Evolutionary conservation across 192 early-diverging fungal species (phyloP), one percentile per base, ranked within the genome.

Genomic region (Oehlia diaphana): DNA sequence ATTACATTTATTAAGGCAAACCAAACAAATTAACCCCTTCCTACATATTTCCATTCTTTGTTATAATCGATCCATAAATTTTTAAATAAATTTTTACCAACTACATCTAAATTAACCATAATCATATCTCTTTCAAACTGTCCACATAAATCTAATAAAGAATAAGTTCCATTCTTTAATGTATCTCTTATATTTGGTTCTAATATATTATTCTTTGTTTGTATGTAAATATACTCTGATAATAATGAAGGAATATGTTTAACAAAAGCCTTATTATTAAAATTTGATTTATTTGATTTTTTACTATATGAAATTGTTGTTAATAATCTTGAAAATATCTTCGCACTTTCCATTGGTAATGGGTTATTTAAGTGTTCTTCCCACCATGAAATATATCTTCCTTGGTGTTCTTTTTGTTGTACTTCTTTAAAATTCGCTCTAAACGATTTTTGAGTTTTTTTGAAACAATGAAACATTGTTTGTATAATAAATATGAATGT

Each of bases 101-200:
- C 82, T 28, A 82, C 81, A 80, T 92, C 92, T 69, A 91, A 82
- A 69, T 83, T 88, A 23, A 87, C 83, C 87, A 94, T 87, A 61
- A 94, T 87, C 75, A 90, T 82, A 69, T 91, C 87, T 23, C 93
- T 80, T 62, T 92, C 93, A 81, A 83, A 84, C 21, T 92, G 90
- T 8, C 84, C 87, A 72, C 91, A 92, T 75, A 94, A 77, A 79
- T 92, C 91, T 79, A 94, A 72, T 19, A 94, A 66, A 7, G 91
- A 80, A 83, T 90, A 92, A 4, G 91, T 64, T 2, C 90, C 91
- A 16, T 82, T 84, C 64, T 84, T 67, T 16, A 94, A 71, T 1
- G 85, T 86, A 28, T 82, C 82, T 77, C 87, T 88, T 5, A 87
- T 81, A 21, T 39, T 61, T 7, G 81, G 81, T 49, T 80, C 80